phyloP scores from a whole-genome alignment of 768 basidiomycete genomes.

The Trametes elegans region DNA sequence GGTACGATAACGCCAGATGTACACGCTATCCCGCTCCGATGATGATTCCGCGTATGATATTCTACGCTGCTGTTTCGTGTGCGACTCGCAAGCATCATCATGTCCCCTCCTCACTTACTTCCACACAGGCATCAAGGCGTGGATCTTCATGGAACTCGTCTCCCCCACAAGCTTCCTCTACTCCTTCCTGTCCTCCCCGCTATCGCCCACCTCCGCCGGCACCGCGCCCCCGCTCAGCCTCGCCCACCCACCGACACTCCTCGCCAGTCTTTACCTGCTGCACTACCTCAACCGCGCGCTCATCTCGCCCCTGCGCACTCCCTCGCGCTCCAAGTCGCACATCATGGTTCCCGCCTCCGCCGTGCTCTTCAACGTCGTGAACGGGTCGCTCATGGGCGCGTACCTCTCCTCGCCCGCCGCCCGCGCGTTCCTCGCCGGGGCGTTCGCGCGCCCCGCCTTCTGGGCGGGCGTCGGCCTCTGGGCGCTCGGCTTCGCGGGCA shows the following conservation, averaged over 20 bases:
- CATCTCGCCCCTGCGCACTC: conserved; percentile 76
- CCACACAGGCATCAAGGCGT: conserved; percentile 45
- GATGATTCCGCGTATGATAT: too few relatives aligned
- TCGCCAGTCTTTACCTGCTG: conserved; percentile 57
- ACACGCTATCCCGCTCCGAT: too few relatives aligned
- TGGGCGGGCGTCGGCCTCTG: conserved; percentile 66
- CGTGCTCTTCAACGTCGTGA: conserved; percentile 66
- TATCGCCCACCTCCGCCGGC: conserved; percentile 35
- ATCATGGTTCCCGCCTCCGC: conserved; percentile 56
- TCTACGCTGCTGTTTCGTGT: too few relatives aligned
- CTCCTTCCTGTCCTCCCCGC: conserved; percentile 47
- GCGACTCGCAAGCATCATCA: too few relatives aligned
- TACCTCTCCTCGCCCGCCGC: conserved; percentile 64
- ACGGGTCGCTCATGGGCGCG: conserved; percentile 67
- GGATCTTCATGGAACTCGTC: conserved; percentile 77
- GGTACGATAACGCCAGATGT: too few relatives aligned
- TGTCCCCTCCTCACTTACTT: conserved; percentile 14
- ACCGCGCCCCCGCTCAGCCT: conserved; percentile 30
- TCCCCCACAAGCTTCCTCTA: conserved; percentile 56
- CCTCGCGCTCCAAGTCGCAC: conserved; percentile 75
- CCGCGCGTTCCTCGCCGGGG: conserved; percentile 38
- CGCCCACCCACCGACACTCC: conserved; percentile 44
- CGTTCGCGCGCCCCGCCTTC: conserved; percentile 45
- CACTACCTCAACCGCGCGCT: conserved; percentile 87
- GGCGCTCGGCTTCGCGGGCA: conserved; percentile 70